Conservation (phyloP, 2,329 filamentous ascomycete genomes). For the Colletotrichum aenigma region DNA sequence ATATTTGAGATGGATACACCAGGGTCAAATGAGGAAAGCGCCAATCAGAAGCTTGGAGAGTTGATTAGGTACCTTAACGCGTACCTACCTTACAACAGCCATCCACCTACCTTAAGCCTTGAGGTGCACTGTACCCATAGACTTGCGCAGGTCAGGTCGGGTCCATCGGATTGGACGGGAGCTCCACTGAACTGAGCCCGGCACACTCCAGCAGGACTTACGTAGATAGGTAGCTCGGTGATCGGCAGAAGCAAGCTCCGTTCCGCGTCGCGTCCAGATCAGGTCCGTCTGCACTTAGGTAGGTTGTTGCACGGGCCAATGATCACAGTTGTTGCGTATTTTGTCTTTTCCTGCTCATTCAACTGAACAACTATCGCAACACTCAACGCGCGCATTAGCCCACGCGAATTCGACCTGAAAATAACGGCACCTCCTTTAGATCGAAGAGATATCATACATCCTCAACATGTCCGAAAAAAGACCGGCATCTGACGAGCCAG, state of each 20-base stretch:
- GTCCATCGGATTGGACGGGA: background rate
- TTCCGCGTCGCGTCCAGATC: background rate
- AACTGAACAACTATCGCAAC: background rate
- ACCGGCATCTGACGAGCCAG: constrained; percentile 83
- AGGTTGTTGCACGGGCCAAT: background rate
- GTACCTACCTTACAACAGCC: background rate
- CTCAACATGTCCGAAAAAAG: constrained; percentile 89
- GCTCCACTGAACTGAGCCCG: background rate
- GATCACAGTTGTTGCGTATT: background rate
- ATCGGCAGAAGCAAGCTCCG: constrained; percentile 20
- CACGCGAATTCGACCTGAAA: background rate
- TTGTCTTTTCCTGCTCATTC: background rate
- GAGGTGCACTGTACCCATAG: background rate
- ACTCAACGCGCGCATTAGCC: background rate
- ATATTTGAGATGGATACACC: background rate
- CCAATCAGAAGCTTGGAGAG: background rate
- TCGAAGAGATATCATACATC: background rate
- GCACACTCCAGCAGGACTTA: background rate
- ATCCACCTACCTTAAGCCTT: background rate
- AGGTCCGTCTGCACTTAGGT: background rate
- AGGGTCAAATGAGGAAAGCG: background rate
- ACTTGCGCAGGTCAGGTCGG: background rate
- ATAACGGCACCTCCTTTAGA: background rate
- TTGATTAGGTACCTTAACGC: background rate
- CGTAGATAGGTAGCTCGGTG: background rate